Evolutionary conservation across 2,329 filamentous ascomycete species (phyloP), one percentile per base, ranked within the genome.

Genomic region (Calonectria multiphialidica): DNA sequence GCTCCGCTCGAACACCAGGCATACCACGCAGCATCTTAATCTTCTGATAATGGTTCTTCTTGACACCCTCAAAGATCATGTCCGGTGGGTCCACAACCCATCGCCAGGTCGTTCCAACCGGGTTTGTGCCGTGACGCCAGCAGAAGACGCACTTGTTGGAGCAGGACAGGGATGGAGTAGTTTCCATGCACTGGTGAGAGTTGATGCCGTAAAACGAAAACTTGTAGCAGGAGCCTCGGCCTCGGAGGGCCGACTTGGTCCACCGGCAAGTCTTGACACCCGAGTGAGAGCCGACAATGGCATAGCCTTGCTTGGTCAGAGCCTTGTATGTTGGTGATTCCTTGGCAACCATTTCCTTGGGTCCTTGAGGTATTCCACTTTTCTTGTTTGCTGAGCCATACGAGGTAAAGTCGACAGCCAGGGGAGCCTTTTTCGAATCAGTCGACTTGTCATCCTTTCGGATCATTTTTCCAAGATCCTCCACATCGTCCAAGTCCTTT

Each of bases 91-190:
- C 97, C 35, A 98, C 95, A 63, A 96, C 91, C 96, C 96, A 99
- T 72, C 96, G 93, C 96, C 97, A 98, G 5, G 94, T 98, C 3
- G 97, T 98, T 59, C 96, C 96, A 0, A 98, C 97, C 0, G 96
- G 96, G 82, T 98, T 99, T 0, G 97, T 98, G 66, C 96, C 97
- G 81, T 98, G 97, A 8, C 97, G 93, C 97, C 96, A 99, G 88
- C 96, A 99, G 84, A 98, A 99, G 76, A 99, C 95, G 83, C 97
- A 98, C 83, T 99, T 98, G 87, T 98, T 98, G 74, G 94, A 97
- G 88, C 96, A 99, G 12, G 95, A 98, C 5, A 99, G 90, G 0
- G 96, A 98, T 0, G 96, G 96, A 0, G 96, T 98, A 2, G 96
- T 96, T 85, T 99, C 96, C 97, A 99, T 99, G 84, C 96, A 99